Base-by-base conservation (phyloP, 2,329 filamentous ascomycete species). In the Penicillium oxalicum region DNA sequence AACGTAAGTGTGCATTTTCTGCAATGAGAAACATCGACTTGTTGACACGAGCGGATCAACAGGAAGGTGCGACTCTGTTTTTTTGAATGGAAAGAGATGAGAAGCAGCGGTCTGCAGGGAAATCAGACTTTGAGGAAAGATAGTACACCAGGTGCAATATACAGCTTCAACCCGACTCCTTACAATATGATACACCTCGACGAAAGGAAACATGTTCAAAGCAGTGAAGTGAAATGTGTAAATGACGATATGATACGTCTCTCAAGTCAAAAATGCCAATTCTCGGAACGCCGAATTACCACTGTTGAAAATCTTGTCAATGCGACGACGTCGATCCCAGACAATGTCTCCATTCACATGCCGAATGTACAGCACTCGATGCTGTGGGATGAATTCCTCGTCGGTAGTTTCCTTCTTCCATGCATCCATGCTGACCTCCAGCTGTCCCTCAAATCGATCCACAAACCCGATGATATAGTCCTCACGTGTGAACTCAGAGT, bases 351-450 rank as follows among this genome's bases (percentile, higher is more conserved):
- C 69, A 41, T 67, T 57, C 5, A 57, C 59, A 29, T 60, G 64
- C 51, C 68, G 68, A 54, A 79, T 74, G 51, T 77, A 75, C 47
- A 76, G 50, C 13, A 81, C 74, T 2, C 77, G 70, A 62, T 80
- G 77, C 53, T 75, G 71, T 3, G 78, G 78, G 48, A 80, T 78
- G 48, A 79, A 80, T 40, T 80, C 77, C 50, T 80, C 76, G 27
- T 80, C 64, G 8, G 77, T 79, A 29, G 72, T 70, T 41, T 78
- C 76, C 13, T 67, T 72, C 56, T 77, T 76, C 77, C 77, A 80
- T n/a, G 65, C 68, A 40, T 70, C 68, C 3, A 79, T 61, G 7
- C 64, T 57, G 9, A 72, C 70, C 61, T 79, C 77, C 48, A 73
- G 67, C 18, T 73, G 66, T 0, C 75, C 76, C 9, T 72, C 57